Evolutionary conservation across 2,329 filamentous ascomycete genomes (phyloP).

Genomic region (Talaromyces sp.): DNA sequence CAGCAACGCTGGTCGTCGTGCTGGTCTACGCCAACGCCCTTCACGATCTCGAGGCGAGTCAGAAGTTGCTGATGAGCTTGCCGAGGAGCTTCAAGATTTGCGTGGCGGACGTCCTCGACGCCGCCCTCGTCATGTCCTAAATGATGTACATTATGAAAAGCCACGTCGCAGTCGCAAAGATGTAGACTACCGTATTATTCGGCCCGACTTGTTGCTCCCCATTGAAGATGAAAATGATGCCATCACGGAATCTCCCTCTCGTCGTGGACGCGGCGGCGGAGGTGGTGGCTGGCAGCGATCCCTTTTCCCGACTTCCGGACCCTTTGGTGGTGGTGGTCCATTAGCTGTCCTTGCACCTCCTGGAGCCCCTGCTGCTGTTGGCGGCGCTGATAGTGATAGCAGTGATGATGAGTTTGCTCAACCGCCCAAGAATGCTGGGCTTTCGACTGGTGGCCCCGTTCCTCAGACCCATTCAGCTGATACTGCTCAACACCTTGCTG

Average conservation of each 20-base stretch:
- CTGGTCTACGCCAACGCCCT: conserved; percentile 54
- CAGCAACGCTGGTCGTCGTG: conserved; percentile 53
- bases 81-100: conserved; percentile 60
- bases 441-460: conserved; percentile 57
- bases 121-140: conserved; percentile 13
- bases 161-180: conserved; percentile 63
- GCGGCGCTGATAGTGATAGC: conserved; percentile 87
- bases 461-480: conserved; percentile 59
- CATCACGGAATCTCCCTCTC: conserved; percentile 68
- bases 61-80: conserved; percentile 59
- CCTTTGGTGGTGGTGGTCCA: conserved; percentile 80
- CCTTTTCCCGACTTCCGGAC: conserved; percentile 86
- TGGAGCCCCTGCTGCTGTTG: conserved; percentile 68
- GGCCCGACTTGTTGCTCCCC: conserved; percentile 69
- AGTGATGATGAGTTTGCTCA: conserved; percentile 88
- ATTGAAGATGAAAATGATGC: conserved; percentile 71
- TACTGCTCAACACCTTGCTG: conserved; percentile 57
- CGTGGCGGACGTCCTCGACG: conserved; percentile 49
- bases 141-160: conserved; percentile 37
- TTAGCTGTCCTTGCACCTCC: conserved; percentile 73
- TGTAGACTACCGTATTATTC: conserved; percentile 85
- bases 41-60: conserved; percentile 49
- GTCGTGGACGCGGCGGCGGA: conserved; percentile 67
- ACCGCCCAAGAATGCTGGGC: conserved; percentile 55
- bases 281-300: conserved; percentile 71